These are phyloP conservation scores for Cadophora luteo-olivacea DNA, from an alignment of 2,329 filamentous ascomycete genomes.

Conservation along the genomic window DNA sequence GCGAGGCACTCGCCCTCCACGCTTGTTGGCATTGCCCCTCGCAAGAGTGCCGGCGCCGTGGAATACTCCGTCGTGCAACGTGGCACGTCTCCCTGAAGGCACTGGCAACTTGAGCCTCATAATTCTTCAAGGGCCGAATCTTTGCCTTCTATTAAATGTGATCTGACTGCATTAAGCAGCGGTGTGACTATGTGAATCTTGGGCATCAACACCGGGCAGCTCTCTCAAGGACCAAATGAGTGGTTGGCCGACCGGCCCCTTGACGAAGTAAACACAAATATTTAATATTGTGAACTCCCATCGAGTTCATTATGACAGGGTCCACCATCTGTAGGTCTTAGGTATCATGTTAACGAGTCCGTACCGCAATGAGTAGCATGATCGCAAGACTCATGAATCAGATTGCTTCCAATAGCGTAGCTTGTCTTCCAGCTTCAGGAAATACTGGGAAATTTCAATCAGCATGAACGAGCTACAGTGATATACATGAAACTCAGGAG, in stretches of 20 bases:
- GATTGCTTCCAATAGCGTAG: too few relatives aligned
- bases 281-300: background rate
- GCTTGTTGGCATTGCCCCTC: background rate
- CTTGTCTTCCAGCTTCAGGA: too few relatives aligned
- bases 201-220: background rate
- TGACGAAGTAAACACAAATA: background rate
- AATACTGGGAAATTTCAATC: too few relatives aligned
- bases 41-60: background rate
- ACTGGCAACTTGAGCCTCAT: background rate
- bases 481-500: too few relatives aligned
- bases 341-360: background rate
- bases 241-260: too few relatives aligned
- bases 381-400: too few relatives aligned
- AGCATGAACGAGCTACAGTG: too few relatives aligned
- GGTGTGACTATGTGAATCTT: background rate
- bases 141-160: background rate
- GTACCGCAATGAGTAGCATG: too few relatives aligned
- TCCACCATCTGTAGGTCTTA: background rate
- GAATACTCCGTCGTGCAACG: background rate
- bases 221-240: background rate
- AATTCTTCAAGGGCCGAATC: background rate
- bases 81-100: background rate
- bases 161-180: background rate
- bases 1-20: background rate
- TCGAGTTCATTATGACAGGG: background rate